Evolutionary conservation across 1,139 yeast genomes (phyloP).

Genomic region (Saccharomyces hybrid): DNA sequence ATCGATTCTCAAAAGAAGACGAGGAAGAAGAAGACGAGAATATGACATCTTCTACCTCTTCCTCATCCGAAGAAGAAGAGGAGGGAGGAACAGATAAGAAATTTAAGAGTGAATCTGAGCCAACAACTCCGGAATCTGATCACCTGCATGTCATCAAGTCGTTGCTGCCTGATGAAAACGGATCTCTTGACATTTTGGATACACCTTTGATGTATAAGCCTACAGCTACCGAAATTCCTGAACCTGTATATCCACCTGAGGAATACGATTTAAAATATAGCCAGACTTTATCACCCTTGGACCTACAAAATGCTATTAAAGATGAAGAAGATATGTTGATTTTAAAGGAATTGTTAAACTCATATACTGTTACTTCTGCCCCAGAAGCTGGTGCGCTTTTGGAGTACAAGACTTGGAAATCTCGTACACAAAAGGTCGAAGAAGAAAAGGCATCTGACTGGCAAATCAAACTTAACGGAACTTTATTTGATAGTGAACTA

Average conservation of each 20-base stretch:
- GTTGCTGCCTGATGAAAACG: slow-evolving; percentile 8
- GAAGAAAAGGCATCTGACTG: slow-evolving; percentile 13
- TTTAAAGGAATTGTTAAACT: slow-evolving; percentile 40
- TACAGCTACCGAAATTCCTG: slow-evolving; percentile 19
- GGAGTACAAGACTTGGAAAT: slow-evolving; percentile 23
- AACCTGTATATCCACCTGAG: slow-evolving; percentile 24
- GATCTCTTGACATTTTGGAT: slow-evolving; percentile 1
- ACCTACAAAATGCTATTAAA: slow-evolving; percentile 48
- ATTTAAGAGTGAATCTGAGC: slow-evolving; percentile 19
- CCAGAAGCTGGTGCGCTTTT: slow-evolving; percentile 7
- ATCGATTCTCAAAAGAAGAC: slow-evolving; percentile 13
- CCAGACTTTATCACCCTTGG: slow-evolving; percentile 38
- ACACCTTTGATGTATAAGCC: slow-evolving; percentile 22
- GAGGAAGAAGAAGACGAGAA: slow-evolving; percentile 9
- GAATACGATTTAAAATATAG: slow-evolving; percentile 14
- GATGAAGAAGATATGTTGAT: slow-evolving; percentile 68
- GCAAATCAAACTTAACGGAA: slow-evolving; percentile 21
- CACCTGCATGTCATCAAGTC: slow-evolving; percentile 7
- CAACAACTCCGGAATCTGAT: slow-evolving; percentile 31
- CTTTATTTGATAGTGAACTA: slow-evolving; percentile 35
- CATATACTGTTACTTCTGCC: slow-evolving; percentile 6
- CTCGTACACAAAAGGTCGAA: slow-evolving; percentile 17
- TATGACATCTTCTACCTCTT: slow-evolving; percentile 5
- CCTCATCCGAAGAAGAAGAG: slow-evolving; percentile 2
- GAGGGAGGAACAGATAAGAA: slow-evolving; percentile 16